Evolutionary conservation across 805 yeast genomes (phyloP).

Genomic region (Candida koratica): DNA sequence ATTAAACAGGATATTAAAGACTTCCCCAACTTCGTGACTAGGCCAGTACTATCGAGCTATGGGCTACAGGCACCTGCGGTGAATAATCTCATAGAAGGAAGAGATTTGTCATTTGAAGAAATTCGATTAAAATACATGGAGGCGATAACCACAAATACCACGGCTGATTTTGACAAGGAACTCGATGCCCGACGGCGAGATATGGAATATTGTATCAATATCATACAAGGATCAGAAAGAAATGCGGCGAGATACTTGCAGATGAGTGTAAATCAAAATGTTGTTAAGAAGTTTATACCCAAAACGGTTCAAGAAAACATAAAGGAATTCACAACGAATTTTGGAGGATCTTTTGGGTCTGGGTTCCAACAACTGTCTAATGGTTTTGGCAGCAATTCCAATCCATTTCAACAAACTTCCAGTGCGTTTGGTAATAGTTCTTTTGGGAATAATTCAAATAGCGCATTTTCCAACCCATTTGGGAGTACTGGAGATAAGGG

Average conservation of each 20-base stretch:
- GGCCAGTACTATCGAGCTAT: conserved; percentile 41
- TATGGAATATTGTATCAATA: conserved; percentile 40
- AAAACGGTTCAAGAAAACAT: conserved; percentile 26
- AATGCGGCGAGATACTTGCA: conserved; percentile 60
- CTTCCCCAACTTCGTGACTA: conserved; percentile 20
- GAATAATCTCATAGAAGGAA: conserved; percentile 44
- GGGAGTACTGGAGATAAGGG: too few species aligned
- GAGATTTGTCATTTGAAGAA: conserved; percentile 57
- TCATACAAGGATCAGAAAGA: conserved; percentile 36
- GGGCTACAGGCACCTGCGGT: conserved; percentile 48
- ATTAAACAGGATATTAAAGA: conserved; percentile 24
- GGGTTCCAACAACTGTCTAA: conserved; percentile 18
- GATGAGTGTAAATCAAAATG: conserved; percentile 29
- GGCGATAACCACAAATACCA: conserved; percentile 34
- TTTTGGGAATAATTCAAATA: conserved; percentile 12
- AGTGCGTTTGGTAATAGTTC: conserved; percentile 13
- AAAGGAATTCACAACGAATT: conserved; percentile 17
- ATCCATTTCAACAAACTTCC: conserved; percentile 11
- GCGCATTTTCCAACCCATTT: conserved; percentile 3
- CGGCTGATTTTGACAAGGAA: conserved; percentile 38
- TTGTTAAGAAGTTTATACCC: conserved; percentile 29
- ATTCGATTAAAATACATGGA: conserved; percentile 43
- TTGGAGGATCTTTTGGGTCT: conserved; percentile 2
- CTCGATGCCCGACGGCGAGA: conserved; percentile 44
- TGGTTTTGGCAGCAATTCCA: conserved; percentile 12